Conservation (phyloP, 495 filamentous ascomycete species). For the Glarea lozoyensis region DNA sequence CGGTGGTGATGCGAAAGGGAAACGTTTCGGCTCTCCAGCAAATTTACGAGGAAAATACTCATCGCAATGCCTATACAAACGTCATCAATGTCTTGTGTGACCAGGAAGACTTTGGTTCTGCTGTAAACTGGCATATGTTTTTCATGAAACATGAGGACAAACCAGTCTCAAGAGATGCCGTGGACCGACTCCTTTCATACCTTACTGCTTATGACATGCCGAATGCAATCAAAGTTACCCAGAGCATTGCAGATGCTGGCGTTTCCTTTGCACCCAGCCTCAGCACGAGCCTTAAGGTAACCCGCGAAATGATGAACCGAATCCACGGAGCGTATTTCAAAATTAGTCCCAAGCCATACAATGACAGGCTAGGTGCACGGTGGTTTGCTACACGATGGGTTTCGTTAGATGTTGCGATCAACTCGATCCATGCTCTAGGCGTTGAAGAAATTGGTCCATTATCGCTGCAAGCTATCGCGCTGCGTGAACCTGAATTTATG, state of each 20-base stretch:
- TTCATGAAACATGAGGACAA: slow-evolving; percentile 40
- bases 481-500: slow-evolving; percentile 44
- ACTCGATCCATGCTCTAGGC: slow-evolving; percentile 53
- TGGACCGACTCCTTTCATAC: slow-evolving; percentile 35
- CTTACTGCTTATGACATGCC: slow-evolving; percentile 25
- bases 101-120: slow-evolving; percentile 36
- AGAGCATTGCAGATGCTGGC: slow-evolving; percentile 19
- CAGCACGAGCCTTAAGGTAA: slow-evolving; percentile 13
- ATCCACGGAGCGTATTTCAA: slow-evolving; percentile 14
- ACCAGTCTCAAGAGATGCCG: slow-evolving; percentile 25
- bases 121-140: slow-evolving; percentile 51
- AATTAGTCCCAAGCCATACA: slow-evolving; percentile 27
- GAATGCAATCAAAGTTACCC: slow-evolving; percentile 11
- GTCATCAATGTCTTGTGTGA: slow-evolving; percentile 49
- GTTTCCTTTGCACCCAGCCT: slow-evolving; percentile 16
- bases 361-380: slow-evolving; percentile 58
- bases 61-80: slow-evolving; percentile 50
- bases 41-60: slow-evolving; percentile 41
- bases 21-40: slow-evolving; percentile 21
- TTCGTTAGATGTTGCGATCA: slow-evolving; percentile 54
- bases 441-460: slow-evolving; percentile 60
- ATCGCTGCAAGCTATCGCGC: slow-evolving; percentile 61
- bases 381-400: slow-evolving; percentile 64
- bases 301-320: slow-evolving; percentile 20
- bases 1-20: slow-evolving; percentile 5